Percentiles rank a stretch among this genome's conserved stretches.
Conservation (phyloP, 2,329 filamentous ascomycete genomes). For the Diplodia mutila region DNA sequence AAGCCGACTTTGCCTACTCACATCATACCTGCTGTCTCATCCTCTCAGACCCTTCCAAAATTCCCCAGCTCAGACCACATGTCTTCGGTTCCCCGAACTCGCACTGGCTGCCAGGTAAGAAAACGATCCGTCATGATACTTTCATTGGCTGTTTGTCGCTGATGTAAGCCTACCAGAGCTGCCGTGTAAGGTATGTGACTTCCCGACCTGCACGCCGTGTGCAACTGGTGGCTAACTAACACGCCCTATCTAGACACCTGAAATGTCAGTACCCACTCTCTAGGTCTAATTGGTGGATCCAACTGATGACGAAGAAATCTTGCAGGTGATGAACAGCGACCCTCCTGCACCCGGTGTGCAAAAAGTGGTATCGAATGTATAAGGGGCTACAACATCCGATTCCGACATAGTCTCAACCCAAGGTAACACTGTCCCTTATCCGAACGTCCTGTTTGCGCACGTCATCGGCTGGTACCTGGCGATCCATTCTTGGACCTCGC, state of each 20-base stretch:
- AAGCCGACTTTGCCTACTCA: slow-evolving; percentile 17
- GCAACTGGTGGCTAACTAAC: neutral
- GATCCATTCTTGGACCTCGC: neutral
- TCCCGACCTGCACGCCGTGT: neutral
- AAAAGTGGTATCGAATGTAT: slow-evolving; percentile 38
- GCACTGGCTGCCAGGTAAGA: slow-evolving; percentile 27
- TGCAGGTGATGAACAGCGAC: slow-evolving; percentile 35
- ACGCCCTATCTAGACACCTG: slow-evolving; percentile 31
- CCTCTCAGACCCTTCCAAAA: neutral
- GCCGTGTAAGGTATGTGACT: slow-evolving; percentile 26
- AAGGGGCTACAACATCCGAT: slow-evolving; percentile 38
- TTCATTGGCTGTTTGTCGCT: neutral
- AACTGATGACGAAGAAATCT: neutral
- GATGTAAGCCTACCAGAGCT: slow-evolving; percentile 21
- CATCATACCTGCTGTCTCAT: slow-evolving; percentile 2
- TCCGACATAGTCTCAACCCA: slow-evolving; percentile 38
- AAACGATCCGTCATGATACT: neutral
- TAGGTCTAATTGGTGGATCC: neutral
- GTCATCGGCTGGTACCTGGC: neutral
- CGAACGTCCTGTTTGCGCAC: neutral
- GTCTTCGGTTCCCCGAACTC: slow-evolving; percentile 24
- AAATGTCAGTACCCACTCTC: slow-evolving; percentile 30
- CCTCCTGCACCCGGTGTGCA: slow-evolving; percentile 35
- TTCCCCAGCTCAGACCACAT: slow-evolving; percentile 20
- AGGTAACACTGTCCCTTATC: slow-evolving; percentile 29